These are phyloP conservation scores for Zygosaccharomyces siamensis DNA, from an alignment of 805 yeast species.

Conservation along the genomic window DNA sequence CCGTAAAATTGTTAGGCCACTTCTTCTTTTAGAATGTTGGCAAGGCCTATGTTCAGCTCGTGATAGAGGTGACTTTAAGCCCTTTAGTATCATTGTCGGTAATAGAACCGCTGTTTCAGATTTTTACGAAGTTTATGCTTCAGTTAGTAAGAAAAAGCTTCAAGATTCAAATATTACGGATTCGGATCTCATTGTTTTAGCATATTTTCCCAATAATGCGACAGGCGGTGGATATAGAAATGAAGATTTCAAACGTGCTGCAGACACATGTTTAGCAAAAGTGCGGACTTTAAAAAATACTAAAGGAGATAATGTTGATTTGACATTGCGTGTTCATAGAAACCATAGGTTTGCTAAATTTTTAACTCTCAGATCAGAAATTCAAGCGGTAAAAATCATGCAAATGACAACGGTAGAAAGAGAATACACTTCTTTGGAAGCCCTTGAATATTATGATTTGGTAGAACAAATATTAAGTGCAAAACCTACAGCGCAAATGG, in stretches of 20 bases:
- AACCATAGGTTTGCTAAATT: constrained; percentile 43
- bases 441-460: constrained; percentile 76
- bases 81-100: constrained; percentile 67
- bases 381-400: constrained; percentile 70
- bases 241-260: constrained; percentile 33
- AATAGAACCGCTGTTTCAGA: constrained; percentile 79
- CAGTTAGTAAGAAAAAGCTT: constrained; percentile 51
- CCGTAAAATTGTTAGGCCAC: constrained; percentile 65
- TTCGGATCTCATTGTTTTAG: constrained; percentile 67
- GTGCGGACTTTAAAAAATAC: constrained; percentile 66
- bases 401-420: constrained; percentile 91
- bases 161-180: constrained; percentile 58
- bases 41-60: constrained; percentile 76
- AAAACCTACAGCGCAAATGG: constrained; percentile 39
- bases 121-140: constrained; percentile 80
- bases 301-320: constrained; percentile 61
- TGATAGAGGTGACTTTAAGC: constrained; percentile 48
- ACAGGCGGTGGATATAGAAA: constrained; percentile 29
- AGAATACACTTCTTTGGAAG: constrained; percentile 80
- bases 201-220: constrained; percentile 42
- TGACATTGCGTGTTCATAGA: constrained; percentile 63
- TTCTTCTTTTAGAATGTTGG: constrained; percentile 88
- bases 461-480: constrained; percentile 64
- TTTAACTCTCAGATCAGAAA: constrained; percentile 56
- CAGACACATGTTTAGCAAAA: constrained; percentile 70